Base-by-base conservation (phyloP, 2,329 filamentous ascomycete species). In the Neonectria coccinea region DNA sequence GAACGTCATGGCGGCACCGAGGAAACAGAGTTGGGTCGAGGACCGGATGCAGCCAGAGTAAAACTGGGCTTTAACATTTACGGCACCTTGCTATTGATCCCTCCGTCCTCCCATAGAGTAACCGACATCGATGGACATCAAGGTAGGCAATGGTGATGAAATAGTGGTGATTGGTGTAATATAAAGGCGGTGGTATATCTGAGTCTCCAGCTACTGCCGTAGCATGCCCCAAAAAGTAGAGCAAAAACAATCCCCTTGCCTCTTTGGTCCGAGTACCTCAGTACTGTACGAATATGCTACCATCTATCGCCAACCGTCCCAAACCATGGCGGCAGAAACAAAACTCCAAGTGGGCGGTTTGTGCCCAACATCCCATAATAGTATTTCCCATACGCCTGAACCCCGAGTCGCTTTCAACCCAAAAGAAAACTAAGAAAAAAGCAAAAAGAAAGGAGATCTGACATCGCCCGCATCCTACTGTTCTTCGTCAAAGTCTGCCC, bases 351-450 rank as follows among this genome's bases (percentile, higher is more conserved):
- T 45, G 27, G 50, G 42, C 51, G 33, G 42, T 27, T 57, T 54
- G 55, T 42, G 55, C 54, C 55, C 48, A 59, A 44, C 44, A 55
- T 55, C 48, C 50, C 47, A 55, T 12, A 58, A 55, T 12, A 58
- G n/a, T 50, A 22, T 31, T 18, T 48, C 44, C 33, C 27, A 27
- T 51, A 33, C 59, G 59, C 59, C 59, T 14, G 29, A 50, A 53
- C 54, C 56, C 41, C 14, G 10, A 22, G 25, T 47, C 54, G 54
- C 41, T 56, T 14, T 51, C 42, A 52, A 51, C 25, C 33, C 52
- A 44, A 25, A 42, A n/a, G 7, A 27, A 18, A 56, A 50, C 41
- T 18, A 8, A 12, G 36, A 39, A 45, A n/a, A 57, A 56, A 45
- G 36, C 5, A 20, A 27, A 45, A 56, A 20, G 11, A 2, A 9